Evolutionary conservation across 805 yeast species (phyloP), one percentile per base, ranked within the genome.

Genomic region (Kuraishia ogatae): DNA sequence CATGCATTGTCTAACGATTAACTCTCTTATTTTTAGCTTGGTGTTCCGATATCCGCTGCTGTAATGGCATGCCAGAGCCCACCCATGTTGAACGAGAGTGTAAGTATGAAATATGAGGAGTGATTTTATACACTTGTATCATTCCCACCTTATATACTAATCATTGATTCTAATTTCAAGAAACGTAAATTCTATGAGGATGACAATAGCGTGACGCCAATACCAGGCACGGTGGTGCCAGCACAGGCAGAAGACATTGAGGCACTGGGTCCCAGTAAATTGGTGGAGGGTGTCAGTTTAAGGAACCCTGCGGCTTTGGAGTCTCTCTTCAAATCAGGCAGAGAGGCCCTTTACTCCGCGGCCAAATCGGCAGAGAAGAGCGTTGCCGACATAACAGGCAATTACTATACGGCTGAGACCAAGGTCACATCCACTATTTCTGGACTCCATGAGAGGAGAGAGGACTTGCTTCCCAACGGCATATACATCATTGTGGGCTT

Each of bases 391-490:
- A 74, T 76, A 7, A 77, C 85, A 54, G 64, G 74, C 46, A 71
- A 73, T 52, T 84, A 81, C 61, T 78, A 83, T 61, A 67, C 71
- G 23, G 76, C 79, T 2, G 97, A 89, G 71, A 78, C 84, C 63
- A 71, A 77, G 55, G 82, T 87, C 53, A 78, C 88, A 8, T 66
- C 75, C 29, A 84, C 93, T 1, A 67, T 88, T 11, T 76, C 91
- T 26, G 75, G 75, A 17, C 75, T 90, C 60, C 90, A 85, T 66
- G 75, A 80, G 57, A 80, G 73, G 61, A 69, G 76, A 48, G 96
- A 90, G 71, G 87, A 82, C 52, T 69, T 89, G 53, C 74, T 87
- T 52, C 94, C 96, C 15, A 86, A 85, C 59, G 70, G 83, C 2
- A 68, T 88, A 29, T 90, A 88, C 66, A 75, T 90, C 47, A 65